Base-by-base conservation (phyloP, 495 filamentous ascomycete genomes). In the Lasiosphaeriaceae sp. region DNA sequence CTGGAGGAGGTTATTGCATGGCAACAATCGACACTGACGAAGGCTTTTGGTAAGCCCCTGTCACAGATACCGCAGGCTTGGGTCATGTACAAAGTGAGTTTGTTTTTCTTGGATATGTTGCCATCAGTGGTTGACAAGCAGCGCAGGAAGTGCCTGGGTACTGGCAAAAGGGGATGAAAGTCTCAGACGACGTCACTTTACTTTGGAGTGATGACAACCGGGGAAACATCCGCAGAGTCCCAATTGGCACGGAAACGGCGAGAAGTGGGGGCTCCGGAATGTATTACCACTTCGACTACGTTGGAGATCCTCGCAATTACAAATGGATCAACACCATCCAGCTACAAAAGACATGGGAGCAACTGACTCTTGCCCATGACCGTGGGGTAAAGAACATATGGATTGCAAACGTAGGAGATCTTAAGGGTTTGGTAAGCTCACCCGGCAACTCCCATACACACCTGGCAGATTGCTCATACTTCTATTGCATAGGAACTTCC, bases 281-380 rank as follows among this genome's bases (percentile, higher is more conserved):
- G 43, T 88, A 88, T 62, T 88, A 86, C 56, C 84, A 87, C 63
- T 80, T 86, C 55, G 84, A 89, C 63, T 88, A 80, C 62, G 82
- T 85, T 20, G 83, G 83, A 11, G 74, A 74, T 57, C 77, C 81
- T 21, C 72, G 80, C 22, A 73, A 82, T 64, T 83, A 81, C 64
- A 85, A 85, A 60, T 85, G 81, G 83, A 83, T 84, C 64, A 85
- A 85, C 61, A 85, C 82, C 0, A 81, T 84, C 53, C 75, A 83
- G 55, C 66, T 85, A 19, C 70, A 79, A 58, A 81, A 85, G 65
- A 80, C 83, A 20, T 71, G 65, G 62, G 68, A 72, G 63, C 67
- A 77, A 62, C 78, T 86, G 74, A 70, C 74, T 58, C 74, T 81
- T 2, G 77, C 86, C 0, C 74, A 84, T 52, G 69, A 80, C 35